phyloP scores from a whole-genome alignment of 345 rosid genomes.

The Bruguiera parviflora region DNA sequence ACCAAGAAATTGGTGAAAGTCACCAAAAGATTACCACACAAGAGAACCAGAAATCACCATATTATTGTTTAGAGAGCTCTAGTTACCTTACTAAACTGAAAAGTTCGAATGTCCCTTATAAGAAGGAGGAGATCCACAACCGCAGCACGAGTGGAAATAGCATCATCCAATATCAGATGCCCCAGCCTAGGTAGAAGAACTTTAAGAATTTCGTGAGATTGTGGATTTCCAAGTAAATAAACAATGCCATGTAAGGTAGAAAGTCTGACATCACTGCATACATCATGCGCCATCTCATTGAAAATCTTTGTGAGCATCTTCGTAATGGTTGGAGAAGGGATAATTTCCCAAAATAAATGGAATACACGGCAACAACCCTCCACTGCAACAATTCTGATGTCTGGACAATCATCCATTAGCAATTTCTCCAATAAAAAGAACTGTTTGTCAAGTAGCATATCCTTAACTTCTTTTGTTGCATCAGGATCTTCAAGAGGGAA shows the following conservation, averaged over 20 bases:
- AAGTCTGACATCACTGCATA: conserved; percentile 76
- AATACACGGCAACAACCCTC: conserved; percentile 91
- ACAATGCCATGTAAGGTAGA: conserved; percentile 72
- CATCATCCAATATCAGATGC: conserved; percentile 62
- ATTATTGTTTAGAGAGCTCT: conserved; percentile 5
- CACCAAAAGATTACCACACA: neutral
- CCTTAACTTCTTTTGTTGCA: conserved; percentile 81
- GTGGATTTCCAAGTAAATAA: conserved; percentile 88
- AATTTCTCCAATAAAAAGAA: conserved; percentile 77
- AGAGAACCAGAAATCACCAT: too few species aligned
- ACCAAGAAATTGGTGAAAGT: neutral
- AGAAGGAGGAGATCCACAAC: conserved; percentile 74
- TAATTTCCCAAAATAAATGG: conserved; percentile 88
- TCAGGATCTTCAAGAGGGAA: conserved; percentile 96
- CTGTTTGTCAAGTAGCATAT: conserved; percentile 72
- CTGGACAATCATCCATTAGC: conserved; percentile 82
- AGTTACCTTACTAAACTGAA: conserved; percentile 85
- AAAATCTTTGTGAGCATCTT: conserved; percentile 58
- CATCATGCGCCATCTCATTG: conserved; percentile 69
- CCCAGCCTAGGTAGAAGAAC: conserved; percentile 78
- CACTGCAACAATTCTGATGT: conserved; percentile 85
- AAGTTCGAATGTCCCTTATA: conserved; percentile 55
- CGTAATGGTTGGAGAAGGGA: conserved; percentile 75
- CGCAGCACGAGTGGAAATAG: conserved; percentile 58
- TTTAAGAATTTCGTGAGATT: conserved; percentile 83